Conservation (phyloP, 345 rosid species). For the Syzygium aqueum region DNA sequence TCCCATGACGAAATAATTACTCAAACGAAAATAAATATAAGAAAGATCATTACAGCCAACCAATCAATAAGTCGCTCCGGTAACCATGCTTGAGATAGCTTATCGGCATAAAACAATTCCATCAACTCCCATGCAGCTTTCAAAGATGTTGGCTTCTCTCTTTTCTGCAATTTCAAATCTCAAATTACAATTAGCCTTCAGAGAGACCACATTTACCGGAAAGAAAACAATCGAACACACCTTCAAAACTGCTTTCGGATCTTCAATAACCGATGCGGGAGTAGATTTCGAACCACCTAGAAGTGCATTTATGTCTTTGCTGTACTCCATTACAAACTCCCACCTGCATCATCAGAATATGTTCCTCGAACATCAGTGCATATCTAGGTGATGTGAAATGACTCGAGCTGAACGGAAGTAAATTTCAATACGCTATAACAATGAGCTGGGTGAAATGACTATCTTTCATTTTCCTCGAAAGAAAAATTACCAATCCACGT, state of each 20-base stretch:
- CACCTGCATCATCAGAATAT: constrained; percentile 37
- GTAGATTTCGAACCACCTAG: constrained; percentile 38
- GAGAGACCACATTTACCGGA: background rate
- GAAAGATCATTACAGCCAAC: constrained; percentile 72
- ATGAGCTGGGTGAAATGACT: background rate
- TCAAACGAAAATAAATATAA: background rate
- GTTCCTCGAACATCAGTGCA: background rate
- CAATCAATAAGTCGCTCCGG: constrained; percentile 86
- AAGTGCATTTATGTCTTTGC: constrained; percentile 63
- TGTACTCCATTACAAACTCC: constrained; percentile 86
- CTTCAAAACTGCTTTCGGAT: constrained; percentile 47
- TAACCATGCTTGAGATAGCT: constrained; percentile 61
- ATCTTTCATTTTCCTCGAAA: background rate
- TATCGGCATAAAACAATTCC: constrained; percentile 82
- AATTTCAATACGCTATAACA: background rate
- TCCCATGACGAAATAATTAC: background rate
- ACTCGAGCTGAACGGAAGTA: background rate
- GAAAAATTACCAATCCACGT: constrained; percentile 49
- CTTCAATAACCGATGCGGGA: constrained; percentile 40
- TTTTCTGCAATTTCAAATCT: constrained; percentile 24
- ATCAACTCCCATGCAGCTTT: constrained; percentile 98
- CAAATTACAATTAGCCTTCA: background rate
- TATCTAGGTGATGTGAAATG: background rate
- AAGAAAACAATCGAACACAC: constrained; percentile 12
- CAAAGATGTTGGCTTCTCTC: constrained; percentile 48